phyloP scores from a whole-genome alignment of 345 rosid species.

The Combretum micranthum region DNA sequence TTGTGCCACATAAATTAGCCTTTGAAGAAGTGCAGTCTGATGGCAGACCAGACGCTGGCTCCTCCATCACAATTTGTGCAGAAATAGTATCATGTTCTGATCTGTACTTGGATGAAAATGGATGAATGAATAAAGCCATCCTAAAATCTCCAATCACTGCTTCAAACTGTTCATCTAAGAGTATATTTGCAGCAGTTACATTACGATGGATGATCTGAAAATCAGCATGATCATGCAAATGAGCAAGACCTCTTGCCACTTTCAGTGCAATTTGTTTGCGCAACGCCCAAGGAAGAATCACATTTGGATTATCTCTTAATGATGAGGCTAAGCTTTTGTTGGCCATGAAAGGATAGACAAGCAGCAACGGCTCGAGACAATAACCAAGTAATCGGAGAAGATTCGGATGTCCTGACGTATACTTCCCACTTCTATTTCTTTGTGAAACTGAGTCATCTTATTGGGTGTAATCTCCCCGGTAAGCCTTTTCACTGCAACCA shows the following conservation, averaged over 20 bases:
- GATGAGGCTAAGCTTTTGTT: not conserved
- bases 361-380: not conserved
- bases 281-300: constrained; percentile 1
- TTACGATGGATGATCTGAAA: constrained; percentile 1
- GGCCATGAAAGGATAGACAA: constrained; percentile 8
- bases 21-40: no score
- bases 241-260: not conserved
- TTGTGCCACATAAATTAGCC: not conserved
- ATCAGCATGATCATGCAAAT: not conserved
- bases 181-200: constrained; percentile 1
- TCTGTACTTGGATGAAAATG: not conserved
- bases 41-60: not conserved
- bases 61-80: not conserved
- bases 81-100: not conserved
- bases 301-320: not conserved
- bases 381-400: not conserved
- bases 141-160: constrained; percentile 2
- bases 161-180: constrained; percentile 4
- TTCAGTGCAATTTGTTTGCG: not conserved
- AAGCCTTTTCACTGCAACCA: constrained; percentile 1
- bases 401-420: not conserved
- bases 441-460: not conserved
- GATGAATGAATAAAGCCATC: not conserved
- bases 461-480: not conserved
- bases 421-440: not conserved